Evolutionary conservation across 2,329 filamentous ascomycete species (phyloP).

Genomic region (Stagonosporopsis tanaceti): DNA sequence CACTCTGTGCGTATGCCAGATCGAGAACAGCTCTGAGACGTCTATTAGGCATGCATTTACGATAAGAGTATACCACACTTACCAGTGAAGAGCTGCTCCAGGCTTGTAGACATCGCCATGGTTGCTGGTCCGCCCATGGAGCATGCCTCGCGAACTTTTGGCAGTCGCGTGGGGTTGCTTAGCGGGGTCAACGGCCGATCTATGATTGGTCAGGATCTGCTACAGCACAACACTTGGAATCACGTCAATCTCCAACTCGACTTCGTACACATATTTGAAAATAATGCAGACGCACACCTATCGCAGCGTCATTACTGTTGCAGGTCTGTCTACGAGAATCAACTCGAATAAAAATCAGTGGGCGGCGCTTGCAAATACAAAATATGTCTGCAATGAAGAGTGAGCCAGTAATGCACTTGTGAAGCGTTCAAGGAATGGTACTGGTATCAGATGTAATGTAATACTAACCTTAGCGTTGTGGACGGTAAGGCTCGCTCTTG

Average conservation of each 20-base stretch:
- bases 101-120: slow-evolving; percentile 13
- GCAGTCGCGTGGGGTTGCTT: slow-evolving; percentile 19
- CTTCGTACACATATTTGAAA: too few species aligned
- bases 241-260: not conserved
- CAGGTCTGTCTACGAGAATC: too few species aligned
- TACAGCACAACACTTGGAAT: not conserved
- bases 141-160: slow-evolving; percentile 17
- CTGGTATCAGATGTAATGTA: too few species aligned
- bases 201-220: slow-evolving; percentile 6
- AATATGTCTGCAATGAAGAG: too few species aligned
- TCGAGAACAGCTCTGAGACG: slow-evolving; percentile 42
- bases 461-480: too few species aligned
- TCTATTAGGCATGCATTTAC: not conserved
- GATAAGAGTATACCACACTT: not conserved
- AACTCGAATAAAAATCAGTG: too few species aligned
- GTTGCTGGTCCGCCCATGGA: not conserved
- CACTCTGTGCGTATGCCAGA: slow-evolving; percentile 50
- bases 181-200: slow-evolving; percentile 14
- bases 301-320: too few species aligned
- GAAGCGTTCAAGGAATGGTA: too few species aligned
- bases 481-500: too few species aligned
- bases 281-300: too few species aligned
- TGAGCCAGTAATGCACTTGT: too few species aligned
- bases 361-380: too few species aligned
- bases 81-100: slow-evolving; percentile 19